Evolutionary conservation across 371 early-diverging fungal genomes (phyloP).

Genomic region (Sporodiniella umbellata): DNA sequence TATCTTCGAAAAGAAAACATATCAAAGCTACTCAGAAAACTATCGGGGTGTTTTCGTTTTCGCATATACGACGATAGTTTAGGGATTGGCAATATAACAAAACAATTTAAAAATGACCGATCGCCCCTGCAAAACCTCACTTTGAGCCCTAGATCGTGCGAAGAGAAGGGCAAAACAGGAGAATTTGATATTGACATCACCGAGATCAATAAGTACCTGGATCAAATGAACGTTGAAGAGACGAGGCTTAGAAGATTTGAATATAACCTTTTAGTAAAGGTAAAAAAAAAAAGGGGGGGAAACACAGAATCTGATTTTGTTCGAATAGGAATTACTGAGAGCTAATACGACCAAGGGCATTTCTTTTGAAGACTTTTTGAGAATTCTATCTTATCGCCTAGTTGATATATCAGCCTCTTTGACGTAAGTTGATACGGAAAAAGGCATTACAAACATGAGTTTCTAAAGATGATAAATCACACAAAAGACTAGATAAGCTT

Average conservation of each 20-base stretch:
- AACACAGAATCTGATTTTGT: too few relatives aligned
- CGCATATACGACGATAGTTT: slow-evolving; percentile 44
- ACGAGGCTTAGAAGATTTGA: slow-evolving; percentile 36
- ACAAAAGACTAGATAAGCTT: slow-evolving; percentile 31
- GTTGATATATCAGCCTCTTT: slow-evolving; percentile 49
- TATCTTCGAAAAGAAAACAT: slow-evolving; percentile 50
- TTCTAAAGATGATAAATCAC: too few relatives aligned
- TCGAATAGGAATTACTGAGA: slow-evolving; percentile 34
- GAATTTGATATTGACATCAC: slow-evolving; percentile 11
- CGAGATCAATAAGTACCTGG: slow-evolving; percentile 23
- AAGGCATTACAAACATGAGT: background rate
- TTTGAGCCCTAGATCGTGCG: slow-evolving; percentile 3
- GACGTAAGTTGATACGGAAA: too few relatives aligned
- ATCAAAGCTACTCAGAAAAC: slow-evolving; percentile 38
- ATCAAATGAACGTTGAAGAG: slow-evolving; percentile 20
- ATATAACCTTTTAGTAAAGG: slow-evolving; percentile 50
- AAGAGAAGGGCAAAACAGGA: background rate
- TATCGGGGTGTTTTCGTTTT: slow-evolving; percentile 45
- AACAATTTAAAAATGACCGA: background rate
- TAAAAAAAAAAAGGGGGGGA: slow-evolving; percentile 2
- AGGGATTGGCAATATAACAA: slow-evolving; percentile 8
- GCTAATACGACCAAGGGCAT: slow-evolving; percentile 46
- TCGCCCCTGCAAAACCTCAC: background rate
- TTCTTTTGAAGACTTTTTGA: slow-evolving; percentile 52
- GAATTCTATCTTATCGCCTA: slow-evolving; percentile 51